Base-by-base conservation (phyloP, 495 filamentous ascomycete genomes). In the Lasiosphaeria hispida region DNA sequence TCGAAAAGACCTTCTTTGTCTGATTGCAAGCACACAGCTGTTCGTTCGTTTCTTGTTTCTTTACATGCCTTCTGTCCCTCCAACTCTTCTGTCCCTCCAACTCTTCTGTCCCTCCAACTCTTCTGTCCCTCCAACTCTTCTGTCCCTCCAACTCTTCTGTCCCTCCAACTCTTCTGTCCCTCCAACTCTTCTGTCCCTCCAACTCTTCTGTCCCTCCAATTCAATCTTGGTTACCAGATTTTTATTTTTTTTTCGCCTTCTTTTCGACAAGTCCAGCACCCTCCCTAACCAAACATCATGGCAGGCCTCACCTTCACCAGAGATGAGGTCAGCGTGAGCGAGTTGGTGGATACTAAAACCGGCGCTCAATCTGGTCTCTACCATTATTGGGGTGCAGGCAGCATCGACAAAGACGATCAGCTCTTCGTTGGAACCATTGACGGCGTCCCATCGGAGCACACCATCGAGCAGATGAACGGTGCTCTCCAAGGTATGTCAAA, bases 401-500 rank as follows among this genome's bases (percentile, higher is more conserved):
- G 17, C 14, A 10, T 10, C n/a, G 8, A 38, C 48, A 8, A 51
- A 38, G 48, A 38, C 33, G 48, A 51, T 38, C 30, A 38, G 48
- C 34, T 51, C 13, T 38, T 37, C 37, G 6, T 51, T 36, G 33
- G 33, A 10, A 39, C 5, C 49, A 40, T 52, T 10, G n/a, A 17
- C 49, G 49, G 49, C 34, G 4, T 14, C 35, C 35, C 35, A 14
- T 52, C 49, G n/a, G 35, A 52, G n/a, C 49, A 52, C 49, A 52
- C 35, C 7, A 15, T 52, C 49, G 35, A 52, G 49, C 49, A 52
- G 40, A 52, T 52, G 34, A 40, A 52, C 18, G 36, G 4, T 36
- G 49, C 35, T 7, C 49, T 52, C 10, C 7, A 52, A 13, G 23
- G 23, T 30, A 30, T 30, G 23, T 30, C 23, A 30, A 30, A 30